These are phyloP conservation scores for Curvularia hawaiiensis DNA, from an alignment of 2,329 filamentous ascomycete species.

Conservation along the genomic window DNA sequence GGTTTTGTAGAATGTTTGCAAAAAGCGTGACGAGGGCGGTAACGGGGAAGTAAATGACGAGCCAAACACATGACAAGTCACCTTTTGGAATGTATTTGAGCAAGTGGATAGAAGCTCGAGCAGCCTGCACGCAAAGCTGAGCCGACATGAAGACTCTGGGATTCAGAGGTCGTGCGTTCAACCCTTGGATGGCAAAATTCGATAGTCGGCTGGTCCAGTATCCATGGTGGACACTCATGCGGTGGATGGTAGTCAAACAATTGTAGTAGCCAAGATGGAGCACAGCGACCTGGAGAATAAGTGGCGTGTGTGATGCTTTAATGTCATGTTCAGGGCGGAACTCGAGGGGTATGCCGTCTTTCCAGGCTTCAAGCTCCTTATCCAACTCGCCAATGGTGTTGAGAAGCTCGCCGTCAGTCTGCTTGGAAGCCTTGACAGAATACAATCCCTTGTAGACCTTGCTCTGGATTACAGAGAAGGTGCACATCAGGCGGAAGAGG, in stretches of 20 bases:
- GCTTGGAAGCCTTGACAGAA: slow-evolving; percentile 87
- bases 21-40: slow-evolving; percentile 94
- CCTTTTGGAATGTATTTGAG: slow-evolving; percentile 96
- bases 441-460: slow-evolving; percentile 94
- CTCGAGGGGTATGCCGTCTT: slow-evolving; percentile 91
- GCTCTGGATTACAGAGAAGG: slow-evolving; percentile 89
- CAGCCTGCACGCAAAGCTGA: slow-evolving; percentile 88
- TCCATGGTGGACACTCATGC: slow-evolving; percentile 97
- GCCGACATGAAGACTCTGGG: slow-evolving; percentile 94
- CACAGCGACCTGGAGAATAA: slow-evolving; percentile 94
- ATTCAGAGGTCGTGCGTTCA: slow-evolving; percentile 89
- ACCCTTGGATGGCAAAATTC: slow-evolving; percentile 91
- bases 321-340: slow-evolving; percentile 98
- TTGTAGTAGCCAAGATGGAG: slow-evolving; percentile 98
- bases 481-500: slow-evolving; percentile 89
- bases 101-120: slow-evolving; percentile 88
- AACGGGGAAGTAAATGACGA: slow-evolving; percentile 95
- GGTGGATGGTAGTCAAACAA: slow-evolving; percentile 94
- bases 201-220: slow-evolving; percentile 97
- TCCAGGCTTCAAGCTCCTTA: slow-evolving; percentile 84
- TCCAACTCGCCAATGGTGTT: slow-evolving; percentile 97
- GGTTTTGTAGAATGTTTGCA: slow-evolving; percentile 95
- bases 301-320: slow-evolving; percentile 85
- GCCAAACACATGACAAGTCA: slow-evolving; percentile 94
- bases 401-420: slow-evolving; percentile 88